Evolutionary conservation across 257 asterid species (phyloP).

Genomic region (Solanum pennellii): DNA sequence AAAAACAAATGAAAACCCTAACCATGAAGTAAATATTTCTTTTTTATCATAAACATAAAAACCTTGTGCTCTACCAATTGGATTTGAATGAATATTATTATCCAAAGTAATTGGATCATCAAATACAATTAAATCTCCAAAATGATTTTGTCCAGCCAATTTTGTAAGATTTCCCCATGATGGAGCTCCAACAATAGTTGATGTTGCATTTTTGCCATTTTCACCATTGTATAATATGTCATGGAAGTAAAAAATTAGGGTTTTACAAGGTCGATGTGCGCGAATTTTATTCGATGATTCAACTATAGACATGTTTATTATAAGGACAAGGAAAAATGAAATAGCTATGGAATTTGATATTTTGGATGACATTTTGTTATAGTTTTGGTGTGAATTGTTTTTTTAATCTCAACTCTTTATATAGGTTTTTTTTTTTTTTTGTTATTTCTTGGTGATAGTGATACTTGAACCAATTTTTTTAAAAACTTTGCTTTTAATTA

Average conservation of each 20-base stretch:
- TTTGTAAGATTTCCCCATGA: constrained; percentile 54
- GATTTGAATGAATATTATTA: constrained; percentile 47
- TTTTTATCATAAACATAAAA: constrained; percentile 48
- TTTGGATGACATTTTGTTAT: background rate
- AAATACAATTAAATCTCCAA: constrained; percentile 55
- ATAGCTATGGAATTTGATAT: background rate
- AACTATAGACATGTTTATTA: background rate
- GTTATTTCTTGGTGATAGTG: background rate
- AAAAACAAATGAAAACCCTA: constrained; percentile 58
- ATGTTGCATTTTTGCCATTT: constrained; percentile 53
- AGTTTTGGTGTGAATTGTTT: background rate
- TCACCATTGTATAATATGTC: constrained; percentile 65
- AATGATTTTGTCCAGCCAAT: constrained; percentile 25
- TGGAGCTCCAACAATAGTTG: constrained; percentile 59
- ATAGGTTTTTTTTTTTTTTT: background rate
- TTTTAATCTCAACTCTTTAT: background rate
- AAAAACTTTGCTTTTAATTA: background rate
- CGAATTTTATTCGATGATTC: background rate
- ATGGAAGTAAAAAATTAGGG: constrained; percentile 49
- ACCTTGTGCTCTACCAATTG: constrained; percentile 81
- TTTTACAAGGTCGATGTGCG: constrained; percentile 36
- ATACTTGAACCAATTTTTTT: too few species aligned
- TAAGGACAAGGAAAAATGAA: background rate
- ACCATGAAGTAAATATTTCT: constrained; percentile 43
- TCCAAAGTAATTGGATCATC: constrained; percentile 75